phyloP scores from a whole-genome alignment of 208 protist species.

The Phytomonas francai region DNA sequence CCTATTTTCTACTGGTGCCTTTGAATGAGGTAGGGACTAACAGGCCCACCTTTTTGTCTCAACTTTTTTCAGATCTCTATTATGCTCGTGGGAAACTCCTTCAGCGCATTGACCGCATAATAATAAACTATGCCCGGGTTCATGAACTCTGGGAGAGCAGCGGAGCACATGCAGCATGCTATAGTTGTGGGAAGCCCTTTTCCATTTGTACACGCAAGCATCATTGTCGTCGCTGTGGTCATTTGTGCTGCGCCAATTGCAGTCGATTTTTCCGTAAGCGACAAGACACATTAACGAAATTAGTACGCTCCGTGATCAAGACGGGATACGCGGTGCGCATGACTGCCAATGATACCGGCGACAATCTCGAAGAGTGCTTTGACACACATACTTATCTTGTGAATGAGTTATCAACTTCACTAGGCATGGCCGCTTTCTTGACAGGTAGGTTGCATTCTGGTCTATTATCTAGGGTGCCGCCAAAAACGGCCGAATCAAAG shows the following conservation, averaged over 20 bases:
- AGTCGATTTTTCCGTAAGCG: constrained; percentile 41
- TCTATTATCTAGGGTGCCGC: neutral
- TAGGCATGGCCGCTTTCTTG: too few species aligned
- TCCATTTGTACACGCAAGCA: constrained; percentile 33
- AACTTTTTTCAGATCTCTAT: constrained; percentile 13
- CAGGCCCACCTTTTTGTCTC: constrained; percentile 20
- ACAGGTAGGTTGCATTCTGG: too few species aligned
- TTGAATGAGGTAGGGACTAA: neutral
- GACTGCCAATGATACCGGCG: constrained; percentile 21
- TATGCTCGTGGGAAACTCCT: constrained; percentile 20
- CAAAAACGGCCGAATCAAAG: neutral
- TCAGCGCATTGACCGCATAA: constrained; percentile 19
- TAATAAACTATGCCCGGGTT: constrained; percentile 26
- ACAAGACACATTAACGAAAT: constrained; percentile 25
- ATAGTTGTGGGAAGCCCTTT: constrained; percentile 41
- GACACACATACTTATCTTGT: constrained; percentile 38
- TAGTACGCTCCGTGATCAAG: constrained; percentile 20
- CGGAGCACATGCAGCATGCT: constrained; percentile 28
- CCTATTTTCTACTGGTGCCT: too few species aligned
- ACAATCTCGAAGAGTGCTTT: constrained; percentile 18
- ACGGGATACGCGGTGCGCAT: constrained; percentile 34
- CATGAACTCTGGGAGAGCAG: constrained; percentile 46
- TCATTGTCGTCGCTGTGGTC: constrained; percentile 69
- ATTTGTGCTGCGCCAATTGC: constrained; percentile 52
- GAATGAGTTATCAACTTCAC: too few species aligned